Percentiles rank a stretch among this genome's conserved stretches.
Conservation (phyloP, 768 basidiomycete genomes). For the Podaxis pistillaris region DNA sequence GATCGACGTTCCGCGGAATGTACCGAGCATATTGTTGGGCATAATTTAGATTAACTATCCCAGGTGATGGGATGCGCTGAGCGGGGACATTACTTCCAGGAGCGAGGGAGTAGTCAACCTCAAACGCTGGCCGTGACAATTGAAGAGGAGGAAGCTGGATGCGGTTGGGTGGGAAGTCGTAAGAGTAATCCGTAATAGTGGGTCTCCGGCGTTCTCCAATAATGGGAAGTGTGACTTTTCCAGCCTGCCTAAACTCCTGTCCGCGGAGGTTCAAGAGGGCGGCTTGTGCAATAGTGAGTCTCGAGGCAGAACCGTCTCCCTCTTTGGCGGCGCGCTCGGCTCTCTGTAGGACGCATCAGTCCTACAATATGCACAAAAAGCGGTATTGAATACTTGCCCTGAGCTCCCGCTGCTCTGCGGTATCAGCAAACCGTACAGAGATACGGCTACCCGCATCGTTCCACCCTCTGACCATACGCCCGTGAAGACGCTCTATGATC, state of each 20-base stretch:
- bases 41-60: not conserved
- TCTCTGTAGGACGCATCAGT: slow-evolving; percentile 40
- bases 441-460: slow-evolving; percentile 75
- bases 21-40: not conserved
- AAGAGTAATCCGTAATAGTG: not conserved
- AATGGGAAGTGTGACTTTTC: slow-evolving; percentile 4
- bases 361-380: not conserved
- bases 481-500: slow-evolving; percentile 74
- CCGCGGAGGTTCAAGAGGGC: slow-evolving; percentile 75
- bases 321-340: slow-evolving; percentile 58
- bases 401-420: slow-evolving; percentile 72
- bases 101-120: slow-evolving; percentile 40
- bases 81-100: slow-evolving; percentile 21
- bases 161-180: slow-evolving; percentile 6
- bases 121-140: slow-evolving; percentile 18
- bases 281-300: slow-evolving; percentile 77
- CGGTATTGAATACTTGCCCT: slow-evolving; percentile 46
- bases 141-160: slow-evolving; percentile 2
- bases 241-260: slow-evolving; percentile 42
- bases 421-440: slow-evolving; percentile 79
- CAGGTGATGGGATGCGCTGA: slow-evolving; percentile 19
- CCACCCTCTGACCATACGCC: slow-evolving; percentile 78
- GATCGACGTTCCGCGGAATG: slow-evolving; percentile 25
- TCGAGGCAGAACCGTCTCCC: slow-evolving; percentile 59
- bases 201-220: slow-evolving; percentile 9